A percentile compares a stretch with the other conserved stretches of the same genome.
These are phyloP conservation scores for Alloteropsis angusta DNA, from an alignment of 202 grass and related monocot genomes.

Conservation along the genomic window DNA sequence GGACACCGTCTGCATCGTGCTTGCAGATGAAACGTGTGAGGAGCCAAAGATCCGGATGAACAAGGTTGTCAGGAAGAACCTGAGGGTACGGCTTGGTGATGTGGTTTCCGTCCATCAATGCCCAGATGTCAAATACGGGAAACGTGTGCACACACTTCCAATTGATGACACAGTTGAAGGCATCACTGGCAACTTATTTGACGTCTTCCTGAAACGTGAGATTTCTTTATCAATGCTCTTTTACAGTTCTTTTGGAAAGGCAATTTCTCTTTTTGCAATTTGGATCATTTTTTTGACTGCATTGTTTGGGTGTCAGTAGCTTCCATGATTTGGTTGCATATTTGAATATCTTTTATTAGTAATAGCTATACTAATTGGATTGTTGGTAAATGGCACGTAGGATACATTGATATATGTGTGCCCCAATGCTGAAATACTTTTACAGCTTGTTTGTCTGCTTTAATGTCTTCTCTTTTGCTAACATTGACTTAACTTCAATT, in stretches of 20 bases:
- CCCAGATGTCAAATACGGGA: conserved; percentile 82
- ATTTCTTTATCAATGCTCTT: not conserved
- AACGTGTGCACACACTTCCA: conserved; percentile 71
- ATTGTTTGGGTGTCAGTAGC: not conserved
- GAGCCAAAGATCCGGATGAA: conserved; percentile 88
- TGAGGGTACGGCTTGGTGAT: conserved; percentile 80
- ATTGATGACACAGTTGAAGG: conserved; percentile 92
- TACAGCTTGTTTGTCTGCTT: not conserved
- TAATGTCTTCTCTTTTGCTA: not conserved
- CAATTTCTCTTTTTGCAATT: not conserved
- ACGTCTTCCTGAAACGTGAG: conserved; percentile 84
- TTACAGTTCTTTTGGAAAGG: not conserved
- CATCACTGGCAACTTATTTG: conserved; percentile 80
- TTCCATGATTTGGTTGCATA: not conserved
- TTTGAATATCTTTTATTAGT: not conserved
- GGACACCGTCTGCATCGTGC: conserved; percentile 86
- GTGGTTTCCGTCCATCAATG: conserved; percentile 84
- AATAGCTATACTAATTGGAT: not conserved
- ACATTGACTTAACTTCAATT: not conserved
- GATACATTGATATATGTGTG: not conserved
- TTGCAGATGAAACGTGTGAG: conserved; percentile 80
- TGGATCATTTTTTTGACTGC: not conserved
- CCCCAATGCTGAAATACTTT: not conserved
- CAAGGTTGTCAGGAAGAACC: conserved; percentile 66
- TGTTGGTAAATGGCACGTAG: not conserved